These are phyloP conservation scores for Fusarium praegraminearum DNA, from an alignment of 2,329 filamentous ascomycete species.

Conservation along the genomic window DNA sequence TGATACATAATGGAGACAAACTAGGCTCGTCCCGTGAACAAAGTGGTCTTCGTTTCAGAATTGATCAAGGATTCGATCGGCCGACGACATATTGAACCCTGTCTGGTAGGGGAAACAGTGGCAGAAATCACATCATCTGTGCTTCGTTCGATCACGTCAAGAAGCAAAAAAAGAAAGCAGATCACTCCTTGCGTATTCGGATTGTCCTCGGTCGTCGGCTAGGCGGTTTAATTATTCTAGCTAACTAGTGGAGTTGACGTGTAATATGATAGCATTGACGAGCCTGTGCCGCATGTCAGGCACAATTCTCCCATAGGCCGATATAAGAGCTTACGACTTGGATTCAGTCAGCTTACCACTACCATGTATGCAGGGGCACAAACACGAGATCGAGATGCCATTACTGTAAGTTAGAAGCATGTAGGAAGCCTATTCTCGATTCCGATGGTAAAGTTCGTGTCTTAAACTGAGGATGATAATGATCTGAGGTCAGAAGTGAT, in stretches of 20 bases:
- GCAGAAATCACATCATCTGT: constrained; percentile 23
- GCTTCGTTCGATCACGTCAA: constrained; percentile 6
- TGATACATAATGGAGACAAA: constrained; percentile 10
- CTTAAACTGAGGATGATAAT: constrained; percentile 11
- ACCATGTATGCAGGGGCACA: neutral
- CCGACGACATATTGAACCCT: constrained; percentile 13
- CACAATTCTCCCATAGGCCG: constrained; percentile 22
- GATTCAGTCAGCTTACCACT: neutral
- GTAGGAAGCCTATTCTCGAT: constrained; percentile 9
- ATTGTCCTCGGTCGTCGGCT: neutral
- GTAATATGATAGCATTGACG: neutral
- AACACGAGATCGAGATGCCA: neutral
- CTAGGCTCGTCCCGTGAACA: constrained; percentile 23
- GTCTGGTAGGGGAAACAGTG: constrained; percentile 1
- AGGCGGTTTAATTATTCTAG: neutral
- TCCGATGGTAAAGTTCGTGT: constrained; percentile 1
- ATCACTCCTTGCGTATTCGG: constrained; percentile 2
- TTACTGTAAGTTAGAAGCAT: constrained; percentile 2
- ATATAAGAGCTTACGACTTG: neutral
- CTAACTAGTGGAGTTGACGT: constrained; percentile 5
- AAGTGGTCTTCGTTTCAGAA: constrained; percentile 34
- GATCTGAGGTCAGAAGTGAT: constrained; percentile 20
- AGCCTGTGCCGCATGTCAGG: constrained; percentile 7
- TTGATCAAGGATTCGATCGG: constrained; percentile 21
- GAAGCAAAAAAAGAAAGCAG: neutral